Evolutionary conservation across 768 basidiomycete species (phyloP).

Genomic region (Hericium rajendrae): DNA sequence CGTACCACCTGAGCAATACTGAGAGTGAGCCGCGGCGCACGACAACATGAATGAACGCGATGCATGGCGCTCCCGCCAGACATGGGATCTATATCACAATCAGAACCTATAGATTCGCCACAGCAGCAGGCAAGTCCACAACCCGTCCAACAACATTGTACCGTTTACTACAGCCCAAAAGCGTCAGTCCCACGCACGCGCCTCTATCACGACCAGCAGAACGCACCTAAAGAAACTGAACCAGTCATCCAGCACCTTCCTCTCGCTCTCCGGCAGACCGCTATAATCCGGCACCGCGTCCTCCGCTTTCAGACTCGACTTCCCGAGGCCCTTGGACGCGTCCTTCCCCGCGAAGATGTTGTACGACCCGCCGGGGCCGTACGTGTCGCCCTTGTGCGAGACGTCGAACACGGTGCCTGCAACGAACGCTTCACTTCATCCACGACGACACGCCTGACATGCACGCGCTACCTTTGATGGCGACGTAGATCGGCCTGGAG

Average conservation of each 20-base stretch:
- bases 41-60: too few species aligned
- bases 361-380: constrained; percentile 75
- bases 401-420: constrained; percentile 89
- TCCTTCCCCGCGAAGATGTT: constrained; percentile 91
- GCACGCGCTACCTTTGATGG: constrained; percentile 67
- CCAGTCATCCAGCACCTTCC: constrained; percentile 84
- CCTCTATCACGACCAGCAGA: not conserved
- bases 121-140: constrained; percentile 37
- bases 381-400: constrained; percentile 73
- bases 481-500: constrained; percentile 73
- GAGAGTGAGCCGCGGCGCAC: too few species aligned
- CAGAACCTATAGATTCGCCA: constrained; percentile 15
- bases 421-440: too few species aligned
- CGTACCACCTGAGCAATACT: too few species aligned
- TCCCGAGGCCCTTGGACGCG: constrained; percentile 80
- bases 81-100: too few species aligned
- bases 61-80: too few species aligned
- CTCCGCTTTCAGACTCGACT: constrained; percentile 77
- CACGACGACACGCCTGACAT: too few species aligned
- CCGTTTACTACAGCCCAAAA: constrained; percentile 47
- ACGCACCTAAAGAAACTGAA: constrained; percentile 78
- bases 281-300: constrained; percentile 88
- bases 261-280: constrained; percentile 56
- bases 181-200: not conserved
- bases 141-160: constrained; percentile 84